These are phyloP conservation scores for Pseudodiploospora longispora DNA, from an alignment of 2,329 filamentous ascomycete species.

Conservation along the genomic window DNA sequence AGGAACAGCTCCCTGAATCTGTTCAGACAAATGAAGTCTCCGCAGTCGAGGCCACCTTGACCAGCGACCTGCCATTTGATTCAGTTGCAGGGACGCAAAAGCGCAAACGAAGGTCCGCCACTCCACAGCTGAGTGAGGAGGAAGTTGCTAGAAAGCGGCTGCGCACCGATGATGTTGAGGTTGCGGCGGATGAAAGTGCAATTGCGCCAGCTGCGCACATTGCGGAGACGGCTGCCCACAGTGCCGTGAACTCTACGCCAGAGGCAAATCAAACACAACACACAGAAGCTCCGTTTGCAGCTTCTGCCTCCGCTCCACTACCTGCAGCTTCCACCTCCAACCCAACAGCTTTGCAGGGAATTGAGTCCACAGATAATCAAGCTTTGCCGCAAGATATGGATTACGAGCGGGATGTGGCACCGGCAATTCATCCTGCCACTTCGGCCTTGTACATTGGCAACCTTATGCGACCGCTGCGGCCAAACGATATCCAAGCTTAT, in stretches of 20 bases:
- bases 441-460: slow-evolving; percentile 80
- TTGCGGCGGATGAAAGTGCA: background rate
- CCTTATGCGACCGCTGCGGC: slow-evolving; percentile 78
- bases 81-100: slow-evolving; percentile 44
- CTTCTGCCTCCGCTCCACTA: slow-evolving; percentile 5
- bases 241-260: too few species aligned
- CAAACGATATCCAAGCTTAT: slow-evolving; percentile 57
- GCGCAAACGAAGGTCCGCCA: slow-evolving; percentile 59
- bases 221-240: too few species aligned
- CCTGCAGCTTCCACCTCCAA: slow-evolving; percentile 1
- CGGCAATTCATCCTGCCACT: slow-evolving; percentile 64
- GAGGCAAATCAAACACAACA: background rate
- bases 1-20: background rate
- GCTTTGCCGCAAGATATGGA: slow-evolving; percentile 20
- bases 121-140: slow-evolving; percentile 47
- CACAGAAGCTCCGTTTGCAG: background rate
- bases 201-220: too few species aligned
- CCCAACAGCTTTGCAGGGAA: background rate
- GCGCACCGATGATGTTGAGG: slow-evolving; percentile 29
- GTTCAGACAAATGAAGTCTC: background rate
- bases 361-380: background rate
- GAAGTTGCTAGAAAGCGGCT: slow-evolving; percentile 48
- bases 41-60: background rate
- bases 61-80: slow-evolving; percentile 1
- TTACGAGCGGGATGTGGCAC: slow-evolving; percentile 31